Conservation (phyloP, 2,329 filamentous ascomycete genomes). For the Aspergillus quadrilineatus region DNA sequence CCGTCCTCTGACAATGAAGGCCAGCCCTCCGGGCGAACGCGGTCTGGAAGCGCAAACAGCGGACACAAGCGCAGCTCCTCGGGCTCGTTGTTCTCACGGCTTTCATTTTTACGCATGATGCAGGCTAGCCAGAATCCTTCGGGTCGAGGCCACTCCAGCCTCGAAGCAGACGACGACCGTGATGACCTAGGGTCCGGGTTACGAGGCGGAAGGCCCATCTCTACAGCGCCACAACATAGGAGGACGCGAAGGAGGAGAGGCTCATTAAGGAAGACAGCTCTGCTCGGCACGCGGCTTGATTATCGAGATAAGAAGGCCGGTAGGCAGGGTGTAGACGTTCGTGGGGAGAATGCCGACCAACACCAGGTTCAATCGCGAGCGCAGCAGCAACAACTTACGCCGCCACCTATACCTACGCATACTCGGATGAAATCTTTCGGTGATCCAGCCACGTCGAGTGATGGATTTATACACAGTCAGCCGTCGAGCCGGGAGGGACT, state of each 20-base stretch:
- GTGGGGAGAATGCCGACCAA: constrained; percentile 19
- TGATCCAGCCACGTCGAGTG: constrained; percentile 13
- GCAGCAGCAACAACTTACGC: constrained; percentile 12
- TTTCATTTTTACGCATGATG: constrained; percentile 64
- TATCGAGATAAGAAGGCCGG: constrained; percentile 33
- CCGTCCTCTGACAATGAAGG: constrained; percentile 27
- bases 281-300: constrained; percentile 62
- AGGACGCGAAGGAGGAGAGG: constrained; percentile 72
- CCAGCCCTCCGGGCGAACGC: constrained; percentile 28
- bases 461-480: constrained; percentile 15
- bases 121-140: constrained; percentile 40
- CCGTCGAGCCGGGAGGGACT: constrained; percentile 17
- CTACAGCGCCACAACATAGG: constrained; percentile 49
- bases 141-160: constrained; percentile 25
- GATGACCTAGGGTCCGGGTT: constrained; percentile 31
- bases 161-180: constrained; percentile 27
- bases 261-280: constrained; percentile 81
- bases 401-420: constrained; percentile 8
- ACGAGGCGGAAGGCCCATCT: constrained; percentile 51
- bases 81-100: constrained; percentile 64
- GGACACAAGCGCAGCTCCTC: constrained; percentile 58
- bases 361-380: constrained; percentile 14
- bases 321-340: constrained; percentile 17
- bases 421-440: constrained; percentile 15
- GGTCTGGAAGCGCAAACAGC: constrained; percentile 35